Evolutionary conservation across 2,329 filamentous ascomycete genomes (phyloP), one percentile per base, ranked within the genome.

Genomic region (Microdochium nivale): DNA sequence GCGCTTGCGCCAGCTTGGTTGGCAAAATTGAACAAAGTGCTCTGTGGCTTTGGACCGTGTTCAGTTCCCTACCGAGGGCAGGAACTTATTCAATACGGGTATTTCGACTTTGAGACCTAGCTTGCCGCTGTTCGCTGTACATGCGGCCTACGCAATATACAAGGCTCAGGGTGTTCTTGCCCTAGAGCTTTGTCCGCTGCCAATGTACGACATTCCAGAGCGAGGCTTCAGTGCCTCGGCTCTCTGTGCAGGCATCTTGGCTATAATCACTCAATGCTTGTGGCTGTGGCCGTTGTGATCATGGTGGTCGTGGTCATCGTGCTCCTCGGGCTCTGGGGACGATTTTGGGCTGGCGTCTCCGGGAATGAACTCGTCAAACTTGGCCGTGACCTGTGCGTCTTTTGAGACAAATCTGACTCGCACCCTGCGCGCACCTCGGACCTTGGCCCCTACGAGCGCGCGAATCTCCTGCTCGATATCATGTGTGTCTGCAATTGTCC

Each of bases 361-460:
- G 2, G 78, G 70, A 55, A 91, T 87, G 61, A 90, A 91, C 67
- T 97, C 90, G 64, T 95, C 88, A 54, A 87, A 84, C 60, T 70
- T 72, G 25, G 59, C 85, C 79, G 73, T 72, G 27, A 73, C 68
- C 13, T 72, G 67, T 25, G 77, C 75, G 19, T 87, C 84, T 58
- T 81, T 81, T 35, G 86, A 80, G 27, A 94, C 81, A 65, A 97
- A 97, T 43, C 90, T 84, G 49, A 97, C 79, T 55, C 87, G 86
- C 32, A 99, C 80, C 56, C 87, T 82, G 66, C 90, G 85, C 37
- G 94, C 89, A 1, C 94, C 92, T 54, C 88, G 82, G 14, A 96
- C 88, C 59, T 86, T 88, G 55, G 77, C 73, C 25, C 88, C 90
- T 25, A 96, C 79, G 52, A 78, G 78, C 46, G 83, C 78, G 54